Conservation (phyloP, 148 eudicot species). For the Fallopia convolvulus region DNA sequence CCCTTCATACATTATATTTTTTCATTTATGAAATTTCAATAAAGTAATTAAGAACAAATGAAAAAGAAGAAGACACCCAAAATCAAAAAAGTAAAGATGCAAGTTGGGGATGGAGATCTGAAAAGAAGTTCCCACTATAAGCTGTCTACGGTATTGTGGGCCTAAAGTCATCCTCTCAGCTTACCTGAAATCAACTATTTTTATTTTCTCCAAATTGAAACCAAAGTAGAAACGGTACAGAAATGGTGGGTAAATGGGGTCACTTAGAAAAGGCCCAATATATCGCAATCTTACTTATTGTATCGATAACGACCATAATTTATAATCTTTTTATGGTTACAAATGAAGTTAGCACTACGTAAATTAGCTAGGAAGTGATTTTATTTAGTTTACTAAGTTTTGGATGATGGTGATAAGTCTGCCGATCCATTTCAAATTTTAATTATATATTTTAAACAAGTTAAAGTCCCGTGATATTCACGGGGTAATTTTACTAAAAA, state of each 20-base stretch:
- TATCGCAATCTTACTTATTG: not conserved
- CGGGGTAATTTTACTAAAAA: no score
- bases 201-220: not conserved
- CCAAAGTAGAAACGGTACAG: not conserved
- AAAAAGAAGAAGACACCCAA: not conserved
- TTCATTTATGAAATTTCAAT: not conserved
- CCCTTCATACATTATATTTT: not conserved
- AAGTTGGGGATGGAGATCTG: slow-evolving; percentile 16
- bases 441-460: no score
- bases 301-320: no score
- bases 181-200: not conserved
- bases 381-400: no score
- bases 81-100: not conserved
- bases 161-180: not conserved
- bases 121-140: slow-evolving; percentile 56
- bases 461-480: no score
- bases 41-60: not conserved
- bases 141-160: slow-evolving; percentile 12
- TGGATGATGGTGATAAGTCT: no score
- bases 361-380: no score
- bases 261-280: not conserved
- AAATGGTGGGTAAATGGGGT: not conserved
- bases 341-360: no score
- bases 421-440: no score
- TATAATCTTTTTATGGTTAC: no score